Base-by-base conservation (phyloP, 495 filamentous ascomycete species). In the Trichoderma asperelloides region DNA sequence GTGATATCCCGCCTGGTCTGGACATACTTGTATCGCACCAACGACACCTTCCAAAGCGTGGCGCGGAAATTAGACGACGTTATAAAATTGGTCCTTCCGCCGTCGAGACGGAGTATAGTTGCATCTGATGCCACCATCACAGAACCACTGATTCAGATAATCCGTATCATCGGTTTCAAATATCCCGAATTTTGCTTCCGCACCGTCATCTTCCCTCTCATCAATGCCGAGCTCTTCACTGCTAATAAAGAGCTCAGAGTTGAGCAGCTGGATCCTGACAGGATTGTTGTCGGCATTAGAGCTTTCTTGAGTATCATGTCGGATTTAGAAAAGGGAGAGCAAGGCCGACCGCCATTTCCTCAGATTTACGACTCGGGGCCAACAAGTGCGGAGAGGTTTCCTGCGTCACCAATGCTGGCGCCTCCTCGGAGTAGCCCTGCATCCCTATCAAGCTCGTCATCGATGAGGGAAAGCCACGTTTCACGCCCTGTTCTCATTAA, bases 261-360 rank as follows among this genome's bases (percentile, higher is more conserved):
- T 63, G 94, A 97, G 73, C 91, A 95, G 71, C 87, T 99, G 71
- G 95, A 97, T 64, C 95, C 95, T 0, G 95, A 99, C 73, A 90
- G 89, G 73, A 96, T 97, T 81, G 92, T 97, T 12, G 90, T 99
- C 72, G 95, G 93, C 13, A 99, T 99, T 67, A 85, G 91, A 64
- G 88, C 95, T 11, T 99, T 97, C 72, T 81, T 99, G 8, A 89
- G 89, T 13, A 90, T 97, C 55, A 93, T 98, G 88, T 82, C 89
- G 1, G 95, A 99, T 75, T 77, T 98, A n/a, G 95, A 98, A 77
- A 94, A 88, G 65, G 87, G 88, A 33, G 89, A 94, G 41, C 82
- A 86, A 71, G 84, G 89, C 18, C 86, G 86, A 47, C 95, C 95
- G 27, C 90, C 92, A 0, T 96, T 97, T 70, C 93, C 95, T 16